A percentile compares a stretch with the other conserved stretches of the same genome.
Evolutionary conservation across 2,329 filamentous ascomycete species (phyloP).

Genomic region (Aspergillus cejpii): DNA sequence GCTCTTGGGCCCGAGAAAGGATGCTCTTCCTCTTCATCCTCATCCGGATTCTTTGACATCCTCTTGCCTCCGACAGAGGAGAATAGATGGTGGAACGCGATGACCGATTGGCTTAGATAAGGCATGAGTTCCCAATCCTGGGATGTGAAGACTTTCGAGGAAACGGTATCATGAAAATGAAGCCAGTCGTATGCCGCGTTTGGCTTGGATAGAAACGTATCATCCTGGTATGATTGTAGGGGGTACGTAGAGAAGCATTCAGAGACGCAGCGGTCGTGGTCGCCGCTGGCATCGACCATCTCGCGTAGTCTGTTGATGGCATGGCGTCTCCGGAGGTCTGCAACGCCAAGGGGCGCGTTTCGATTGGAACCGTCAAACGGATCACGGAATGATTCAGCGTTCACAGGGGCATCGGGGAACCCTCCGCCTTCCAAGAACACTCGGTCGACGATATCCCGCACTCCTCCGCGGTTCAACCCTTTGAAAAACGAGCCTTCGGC

Average conservation of each 20-base stretch:
- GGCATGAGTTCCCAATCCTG: conserved; percentile 90
- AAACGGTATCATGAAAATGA: conserved; percentile 81
- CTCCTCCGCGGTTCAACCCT: conserved; percentile 56
- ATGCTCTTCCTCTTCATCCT: conserved; percentile 48
- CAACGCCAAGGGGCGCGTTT: conserved; percentile 47
- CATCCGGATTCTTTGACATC: conserved; percentile 36
- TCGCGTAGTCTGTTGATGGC: conserved; percentile 54
- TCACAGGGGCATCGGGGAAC: conserved; percentile 44
- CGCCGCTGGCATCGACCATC: conserved; percentile 57
- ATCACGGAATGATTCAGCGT: conserved; percentile 34
- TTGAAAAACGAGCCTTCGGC: conserved; percentile 49
- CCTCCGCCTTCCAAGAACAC: conserved; percentile 61
- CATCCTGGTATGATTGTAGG: conserved; percentile 83
- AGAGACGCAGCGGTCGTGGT: conserved; percentile 55
- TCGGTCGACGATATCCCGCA: conserved; percentile 59
- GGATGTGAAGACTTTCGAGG: conserved; percentile 67
- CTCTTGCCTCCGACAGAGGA: conserved; percentile 58
- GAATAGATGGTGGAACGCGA: conserved; percentile 89
- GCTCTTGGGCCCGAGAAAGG: conserved; percentile 79
- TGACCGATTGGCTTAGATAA: conserved; percentile 77
- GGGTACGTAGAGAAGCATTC: conserved; percentile 84
- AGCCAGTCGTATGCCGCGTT: conserved; percentile 88
- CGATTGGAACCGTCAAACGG: conserved; percentile 24
- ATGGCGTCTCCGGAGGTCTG: conserved; percentile 53
- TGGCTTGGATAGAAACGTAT: conserved; percentile 83